phyloP scores from a whole-genome alignment of 176 grass and related monocot species.

The Ananas comosus region DNA sequence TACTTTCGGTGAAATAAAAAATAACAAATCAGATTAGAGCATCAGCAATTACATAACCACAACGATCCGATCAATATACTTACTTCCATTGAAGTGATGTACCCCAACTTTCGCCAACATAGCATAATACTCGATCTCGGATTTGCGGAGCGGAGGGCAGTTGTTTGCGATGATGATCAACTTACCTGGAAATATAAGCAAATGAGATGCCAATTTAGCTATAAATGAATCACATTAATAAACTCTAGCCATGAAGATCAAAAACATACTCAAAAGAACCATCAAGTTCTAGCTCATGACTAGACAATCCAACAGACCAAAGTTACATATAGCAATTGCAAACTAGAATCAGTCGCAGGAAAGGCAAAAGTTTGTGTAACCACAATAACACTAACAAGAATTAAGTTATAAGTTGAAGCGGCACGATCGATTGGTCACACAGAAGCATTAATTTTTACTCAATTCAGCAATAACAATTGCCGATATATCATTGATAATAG shows the following conservation, averaged over 20 bases:
- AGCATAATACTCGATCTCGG: slow-evolving; percentile 95
- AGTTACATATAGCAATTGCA: too few species aligned
- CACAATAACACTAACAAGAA: too few species aligned
- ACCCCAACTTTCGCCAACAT: slow-evolving; percentile 91
- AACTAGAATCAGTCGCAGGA: too few species aligned
- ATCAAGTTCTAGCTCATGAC: too few species aligned
- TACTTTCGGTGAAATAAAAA: not conserved
- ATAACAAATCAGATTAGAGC: not conserved
- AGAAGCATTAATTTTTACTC: too few species aligned
- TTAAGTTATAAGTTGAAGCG: too few species aligned
- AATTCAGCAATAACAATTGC: too few species aligned
- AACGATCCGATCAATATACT: slow-evolving; percentile 12
- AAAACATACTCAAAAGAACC: not conserved
- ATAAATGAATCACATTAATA: not conserved
- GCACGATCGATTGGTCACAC: too few species aligned
- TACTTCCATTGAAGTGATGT: slow-evolving; percentile 96
- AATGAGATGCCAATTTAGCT: not conserved
- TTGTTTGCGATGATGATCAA: slow-evolving; percentile 85
- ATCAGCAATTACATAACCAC: not conserved
- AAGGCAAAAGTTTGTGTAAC: too few species aligned
- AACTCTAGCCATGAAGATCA: not conserved
- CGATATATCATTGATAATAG: too few species aligned
- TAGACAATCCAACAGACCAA: too few species aligned
- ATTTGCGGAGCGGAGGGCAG: slow-evolving; percentile 85
- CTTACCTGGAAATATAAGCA: slow-evolving; percentile 43